Percentiles rank a stretch among this genome's conserved stretches.
These are phyloP conservation scores for Solanum etuberosum DNA, from an alignment of 257 asterid species.

Conservation along the genomic window DNA sequence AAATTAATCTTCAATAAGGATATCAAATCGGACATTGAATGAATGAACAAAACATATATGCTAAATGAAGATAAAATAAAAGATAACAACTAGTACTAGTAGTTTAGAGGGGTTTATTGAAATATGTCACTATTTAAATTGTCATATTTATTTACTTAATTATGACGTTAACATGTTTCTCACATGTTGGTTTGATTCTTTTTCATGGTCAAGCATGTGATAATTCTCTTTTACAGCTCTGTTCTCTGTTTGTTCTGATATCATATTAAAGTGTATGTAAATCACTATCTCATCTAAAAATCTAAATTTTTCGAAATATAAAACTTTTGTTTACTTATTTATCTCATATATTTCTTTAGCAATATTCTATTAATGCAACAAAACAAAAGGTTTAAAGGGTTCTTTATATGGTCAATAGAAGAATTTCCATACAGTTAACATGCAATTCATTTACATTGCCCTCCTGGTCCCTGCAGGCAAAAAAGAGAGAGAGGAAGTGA, in stretches of 20 bases:
- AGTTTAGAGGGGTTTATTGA: neutral
- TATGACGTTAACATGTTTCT: too few species aligned
- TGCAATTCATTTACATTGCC: neutral
- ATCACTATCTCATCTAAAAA: neutral
- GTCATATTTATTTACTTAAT: too few species aligned
- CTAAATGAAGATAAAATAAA: neutral
- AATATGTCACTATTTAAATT: neutral
- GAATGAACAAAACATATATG: neutral
- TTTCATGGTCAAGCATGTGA: neutral
- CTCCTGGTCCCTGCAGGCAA: neutral
- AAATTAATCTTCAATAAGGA: neutral
- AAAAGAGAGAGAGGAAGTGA: neutral
- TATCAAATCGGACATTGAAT: too few species aligned
- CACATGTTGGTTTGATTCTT: neutral
- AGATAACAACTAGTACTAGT: neutral
- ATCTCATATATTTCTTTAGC: neutral
- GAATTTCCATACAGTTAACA: neutral
- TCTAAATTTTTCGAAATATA: neutral
- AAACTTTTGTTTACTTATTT: neutral
- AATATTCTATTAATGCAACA: neutral
- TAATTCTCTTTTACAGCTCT: neutral
- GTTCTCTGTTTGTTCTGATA: neutral
- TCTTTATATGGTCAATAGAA: neutral
- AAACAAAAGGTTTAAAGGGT: neutral
- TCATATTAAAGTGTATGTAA: neutral